Conservation (phyloP, 192 early-diverging fungal genomes). For the Geranomyces variabilis region DNA sequence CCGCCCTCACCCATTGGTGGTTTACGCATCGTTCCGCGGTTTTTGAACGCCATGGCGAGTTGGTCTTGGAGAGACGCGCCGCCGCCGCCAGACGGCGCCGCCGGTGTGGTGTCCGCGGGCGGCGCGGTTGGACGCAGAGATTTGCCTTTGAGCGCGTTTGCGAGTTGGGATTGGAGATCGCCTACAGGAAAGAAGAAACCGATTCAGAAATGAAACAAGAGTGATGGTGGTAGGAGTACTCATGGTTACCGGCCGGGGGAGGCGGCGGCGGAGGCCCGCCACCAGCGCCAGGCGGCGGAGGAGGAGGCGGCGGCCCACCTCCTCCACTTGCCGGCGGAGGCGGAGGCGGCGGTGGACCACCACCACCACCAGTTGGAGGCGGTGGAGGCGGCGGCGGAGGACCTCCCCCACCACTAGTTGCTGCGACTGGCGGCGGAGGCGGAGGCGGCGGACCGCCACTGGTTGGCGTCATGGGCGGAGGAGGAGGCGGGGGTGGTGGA, state of each 20-base stretch:
- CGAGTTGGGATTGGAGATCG: slow-evolving; percentile 25
- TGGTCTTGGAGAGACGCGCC: slow-evolving; percentile 22
- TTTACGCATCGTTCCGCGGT: slow-evolving; percentile 23
- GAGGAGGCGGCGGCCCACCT: slow-evolving; percentile 27
- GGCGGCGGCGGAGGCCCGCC: slow-evolving; percentile 24
- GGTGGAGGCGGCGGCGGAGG: slow-evolving; percentile 31
- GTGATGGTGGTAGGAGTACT: background rate
- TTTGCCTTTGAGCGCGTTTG: slow-evolving; percentile 19
- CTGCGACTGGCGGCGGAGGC: slow-evolving; percentile 33
- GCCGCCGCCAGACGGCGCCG: slow-evolving; percentile 4
- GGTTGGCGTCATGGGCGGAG: background rate
- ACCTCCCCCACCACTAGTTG: slow-evolving; percentile 22
- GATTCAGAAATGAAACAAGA: background rate
- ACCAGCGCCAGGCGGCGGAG: slow-evolving; percentile 22
- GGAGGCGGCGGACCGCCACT: slow-evolving; percentile 36
- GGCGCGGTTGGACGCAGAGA: background rate
- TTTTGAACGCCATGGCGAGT: slow-evolving; percentile 7
- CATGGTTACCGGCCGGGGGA: slow-evolving; percentile 13
- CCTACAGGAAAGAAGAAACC: background rate
- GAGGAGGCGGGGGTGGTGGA: slow-evolving; percentile 16
- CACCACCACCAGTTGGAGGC: slow-evolving; percentile 1
- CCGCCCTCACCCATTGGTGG: background rate
- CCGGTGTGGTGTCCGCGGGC: slow-evolving; percentile 9
- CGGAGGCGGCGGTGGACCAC: slow-evolving; percentile 22
- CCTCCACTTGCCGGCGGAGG: background rate